phyloP scores from a whole-genome alignment of 208 protist species.

The Trypanosomatidae sp. region DNA sequence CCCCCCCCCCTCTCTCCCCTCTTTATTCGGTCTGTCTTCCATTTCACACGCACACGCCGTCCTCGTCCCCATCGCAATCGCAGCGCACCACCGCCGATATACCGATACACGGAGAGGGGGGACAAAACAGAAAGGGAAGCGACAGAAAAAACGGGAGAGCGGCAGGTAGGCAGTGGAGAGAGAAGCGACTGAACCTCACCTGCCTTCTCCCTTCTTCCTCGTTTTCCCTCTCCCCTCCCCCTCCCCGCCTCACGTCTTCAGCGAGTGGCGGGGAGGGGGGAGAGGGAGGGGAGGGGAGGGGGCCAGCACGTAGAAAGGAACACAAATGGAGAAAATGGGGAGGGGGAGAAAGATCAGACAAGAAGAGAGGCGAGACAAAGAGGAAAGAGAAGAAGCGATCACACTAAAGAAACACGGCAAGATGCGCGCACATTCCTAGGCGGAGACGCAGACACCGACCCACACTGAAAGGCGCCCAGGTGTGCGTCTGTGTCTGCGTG shows the following conservation, averaged over 20 bases:
- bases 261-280: too few species aligned
- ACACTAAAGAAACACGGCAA: not conserved
- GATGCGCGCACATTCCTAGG: not conserved
- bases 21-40: not conserved
- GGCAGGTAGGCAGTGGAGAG: not conserved
- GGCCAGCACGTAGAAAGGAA: not conserved
- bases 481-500: not conserved
- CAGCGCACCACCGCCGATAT: not conserved
- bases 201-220: not conserved
- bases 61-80: not conserved
- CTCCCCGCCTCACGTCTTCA: not conserved
- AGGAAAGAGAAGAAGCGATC: not conserved
- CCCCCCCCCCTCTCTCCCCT: not conserved
- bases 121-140: not conserved
- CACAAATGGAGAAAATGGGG: not conserved
- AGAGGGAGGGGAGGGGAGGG: not conserved
- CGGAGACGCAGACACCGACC: not conserved
- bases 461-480: slow-evolving; percentile 1
- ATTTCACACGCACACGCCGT: not conserved
- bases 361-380: not conserved
- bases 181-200: not conserved
- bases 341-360: not conserved
- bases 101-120: not conserved
- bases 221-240: not conserved
- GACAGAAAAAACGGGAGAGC: not conserved